Evolutionary conservation across 768 basidiomycete genomes (phyloP).

Genomic region (Pisolithus microcarpus): DNA sequence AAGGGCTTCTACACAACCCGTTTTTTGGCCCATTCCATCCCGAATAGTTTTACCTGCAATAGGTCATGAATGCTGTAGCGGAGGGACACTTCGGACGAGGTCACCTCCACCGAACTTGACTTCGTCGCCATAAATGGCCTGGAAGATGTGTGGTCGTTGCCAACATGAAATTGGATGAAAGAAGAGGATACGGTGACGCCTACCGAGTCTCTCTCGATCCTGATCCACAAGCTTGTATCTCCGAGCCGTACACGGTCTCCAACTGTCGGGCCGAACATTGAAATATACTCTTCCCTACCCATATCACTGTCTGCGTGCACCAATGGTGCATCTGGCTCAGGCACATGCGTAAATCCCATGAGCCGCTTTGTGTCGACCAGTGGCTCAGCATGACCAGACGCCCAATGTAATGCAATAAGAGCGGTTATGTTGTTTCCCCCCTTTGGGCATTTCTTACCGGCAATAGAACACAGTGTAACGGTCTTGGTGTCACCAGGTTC

Average conservation of each 20-base stretch:
- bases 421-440: slow-evolving; percentile 67
- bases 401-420: slow-evolving; percentile 40
- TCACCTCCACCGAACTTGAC: slow-evolving; percentile 95
- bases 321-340: slow-evolving; percentile 55
- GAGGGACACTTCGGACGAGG: not conserved
- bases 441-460: slow-evolving; percentile 59
- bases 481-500: slow-evolving; percentile 89
- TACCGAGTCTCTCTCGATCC: slow-evolving; percentile 83
- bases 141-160: not conserved
- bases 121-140: slow-evolving; percentile 92
- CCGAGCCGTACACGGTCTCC: slow-evolving; percentile 87
- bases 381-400: slow-evolving; percentile 27
- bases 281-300: slow-evolving; percentile 68
- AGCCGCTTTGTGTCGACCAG: slow-evolving; percentile 25
- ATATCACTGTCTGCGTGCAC: slow-evolving; percentile 49
- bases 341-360: slow-evolving; percentile 62
- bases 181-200: slow-evolving; percentile 2
- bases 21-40: slow-evolving; percentile 95
- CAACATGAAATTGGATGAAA: not conserved
- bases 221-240: slow-evolving; percentile 86
- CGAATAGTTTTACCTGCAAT: slow-evolving; percentile 81
- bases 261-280: slow-evolving; percentile 93
- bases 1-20: slow-evolving; percentile 61
- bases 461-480: slow-evolving; percentile 74
- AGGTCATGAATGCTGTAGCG: not conserved